Percentiles rank a stretch among this genome's conserved stretches.
These are phyloP conservation scores for Ophiocordyceps camponoti-leonardi DNA, from an alignment of 2,329 filamentous ascomycete genomes.

Conservation along the genomic window DNA sequence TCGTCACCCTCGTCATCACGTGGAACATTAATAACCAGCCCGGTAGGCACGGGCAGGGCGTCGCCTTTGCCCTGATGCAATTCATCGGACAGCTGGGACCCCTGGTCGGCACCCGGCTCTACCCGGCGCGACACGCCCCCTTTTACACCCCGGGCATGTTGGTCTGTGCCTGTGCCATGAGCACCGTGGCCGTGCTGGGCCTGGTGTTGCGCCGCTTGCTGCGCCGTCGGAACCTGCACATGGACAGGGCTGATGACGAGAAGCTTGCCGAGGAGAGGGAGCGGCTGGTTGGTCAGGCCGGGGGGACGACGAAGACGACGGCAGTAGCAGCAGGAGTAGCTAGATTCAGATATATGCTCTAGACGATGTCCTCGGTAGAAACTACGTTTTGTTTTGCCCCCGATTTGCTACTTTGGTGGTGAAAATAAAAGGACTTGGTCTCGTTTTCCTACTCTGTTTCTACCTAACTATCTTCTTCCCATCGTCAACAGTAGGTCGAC, in stretches of 20 bases:
- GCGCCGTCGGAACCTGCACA: conserved; percentile 27
- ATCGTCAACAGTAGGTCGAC: too few species aligned
- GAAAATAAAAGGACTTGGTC: too few species aligned
- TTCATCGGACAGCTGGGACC: conserved; percentile 68
- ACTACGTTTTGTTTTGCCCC: too few species aligned
- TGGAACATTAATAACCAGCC: conserved; percentile 82
- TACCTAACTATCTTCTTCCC: too few species aligned
- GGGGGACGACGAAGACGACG: conserved; percentile 4
- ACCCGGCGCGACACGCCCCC: conserved; percentile 40
- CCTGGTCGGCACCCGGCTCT: conserved; percentile 48
- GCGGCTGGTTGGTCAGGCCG: conserved; percentile 18
- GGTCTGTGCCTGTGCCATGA: conserved; percentile 45
- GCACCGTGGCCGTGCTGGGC: conserved; percentile 38
- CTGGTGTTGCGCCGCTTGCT: conserved; percentile 35
- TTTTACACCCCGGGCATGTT: conserved; percentile 47
- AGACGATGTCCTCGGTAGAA: neutral
- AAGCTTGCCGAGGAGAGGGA: conserved; percentile 16
- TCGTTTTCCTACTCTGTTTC: neutral
- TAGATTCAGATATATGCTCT: conserved; percentile 31
- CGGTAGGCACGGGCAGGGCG: conserved; percentile 50
- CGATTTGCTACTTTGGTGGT: neutral
- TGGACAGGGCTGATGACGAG: conserved; percentile 19
- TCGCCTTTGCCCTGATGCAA: conserved; percentile 67
- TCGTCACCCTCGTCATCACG: conserved; percentile 69
- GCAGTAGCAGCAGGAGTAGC: conserved; percentile 4